Evolutionary conservation across 176 grass and related monocot genomes (phyloP).

Genomic region (Hordeum marinum): DNA sequence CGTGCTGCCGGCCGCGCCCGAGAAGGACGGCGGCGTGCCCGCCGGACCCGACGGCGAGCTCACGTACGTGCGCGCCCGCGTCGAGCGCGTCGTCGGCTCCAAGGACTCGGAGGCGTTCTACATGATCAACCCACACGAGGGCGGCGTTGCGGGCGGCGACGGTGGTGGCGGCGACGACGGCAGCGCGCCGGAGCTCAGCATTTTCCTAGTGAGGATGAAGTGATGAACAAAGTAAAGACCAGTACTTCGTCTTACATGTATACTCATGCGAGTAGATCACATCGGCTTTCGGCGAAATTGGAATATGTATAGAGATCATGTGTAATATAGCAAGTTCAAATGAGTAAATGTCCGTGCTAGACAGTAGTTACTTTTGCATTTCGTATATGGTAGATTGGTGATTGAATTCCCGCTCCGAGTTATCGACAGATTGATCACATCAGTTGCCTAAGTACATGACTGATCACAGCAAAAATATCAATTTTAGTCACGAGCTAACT

Average conservation of each 20-base stretch:
- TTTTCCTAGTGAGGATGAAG: slow-evolving; percentile 96
- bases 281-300: background rate
- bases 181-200: slow-evolving; percentile 64
- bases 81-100: slow-evolving; percentile 86
- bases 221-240: slow-evolving; percentile 46
- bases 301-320: slow-evolving; percentile 15
- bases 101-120: slow-evolving; percentile 98
- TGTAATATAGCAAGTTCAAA: slow-evolving; percentile 9
- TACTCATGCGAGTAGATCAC: background rate
- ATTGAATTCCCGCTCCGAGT: background rate
- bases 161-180: background rate
- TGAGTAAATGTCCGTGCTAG: slow-evolving; percentile 3
- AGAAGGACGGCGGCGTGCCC: slow-evolving; percentile 43
- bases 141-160: background rate
- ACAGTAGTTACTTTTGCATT: background rate
- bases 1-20: slow-evolving; percentile 67
- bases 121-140: slow-evolving; percentile 86
- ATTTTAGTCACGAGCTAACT: no score
- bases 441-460: background rate
- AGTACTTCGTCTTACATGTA: background rate
- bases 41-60: slow-evolving; percentile 67
- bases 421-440: no score
- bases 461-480: background rate
- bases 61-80: slow-evolving; percentile 86
- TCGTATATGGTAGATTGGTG: background rate